Evolutionary conservation across 306 rosid genomes (phyloP).

Genomic region (Citrullus amarus): DNA sequence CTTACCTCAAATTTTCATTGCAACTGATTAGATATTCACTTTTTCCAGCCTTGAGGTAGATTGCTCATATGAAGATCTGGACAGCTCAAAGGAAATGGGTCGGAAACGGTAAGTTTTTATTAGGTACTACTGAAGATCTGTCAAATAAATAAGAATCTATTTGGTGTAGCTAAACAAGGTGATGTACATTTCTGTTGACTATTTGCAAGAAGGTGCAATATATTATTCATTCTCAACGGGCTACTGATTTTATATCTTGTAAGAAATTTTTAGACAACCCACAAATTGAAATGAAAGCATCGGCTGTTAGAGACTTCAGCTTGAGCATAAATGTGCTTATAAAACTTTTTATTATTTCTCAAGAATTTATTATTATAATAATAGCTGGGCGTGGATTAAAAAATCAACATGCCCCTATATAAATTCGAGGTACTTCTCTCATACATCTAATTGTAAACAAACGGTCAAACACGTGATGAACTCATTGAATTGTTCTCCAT

Average conservation of each 20-base stretch:
- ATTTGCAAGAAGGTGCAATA: background rate
- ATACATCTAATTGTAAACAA: background rate
- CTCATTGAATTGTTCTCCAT: too few relatives aligned
- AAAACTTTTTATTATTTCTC: background rate
- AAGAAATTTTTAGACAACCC: background rate
- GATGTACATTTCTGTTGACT: background rate
- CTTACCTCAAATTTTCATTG: background rate
- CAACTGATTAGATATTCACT: constrained; percentile 5
- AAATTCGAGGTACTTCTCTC: background rate
- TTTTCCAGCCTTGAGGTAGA: constrained; percentile 46
- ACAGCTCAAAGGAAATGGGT: constrained; percentile 14
- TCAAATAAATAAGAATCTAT: background rate
- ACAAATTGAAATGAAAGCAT: background rate
- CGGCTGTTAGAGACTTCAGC: background rate
- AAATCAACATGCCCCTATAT: too few relatives aligned
- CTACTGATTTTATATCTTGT: background rate
- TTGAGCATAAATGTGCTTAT: background rate
- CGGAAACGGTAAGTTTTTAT: constrained; percentile 13
- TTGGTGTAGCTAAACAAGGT: background rate
- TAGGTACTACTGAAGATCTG: background rate
- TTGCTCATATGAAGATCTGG: constrained; percentile 30
- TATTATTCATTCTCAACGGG: background rate
- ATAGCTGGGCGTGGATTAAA: too few relatives aligned
- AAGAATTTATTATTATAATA: too few relatives aligned
- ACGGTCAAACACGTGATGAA: background rate